phyloP scores from a whole-genome alignment of 139 green algal species.

The Protoeuglena noctilucae region DNA sequence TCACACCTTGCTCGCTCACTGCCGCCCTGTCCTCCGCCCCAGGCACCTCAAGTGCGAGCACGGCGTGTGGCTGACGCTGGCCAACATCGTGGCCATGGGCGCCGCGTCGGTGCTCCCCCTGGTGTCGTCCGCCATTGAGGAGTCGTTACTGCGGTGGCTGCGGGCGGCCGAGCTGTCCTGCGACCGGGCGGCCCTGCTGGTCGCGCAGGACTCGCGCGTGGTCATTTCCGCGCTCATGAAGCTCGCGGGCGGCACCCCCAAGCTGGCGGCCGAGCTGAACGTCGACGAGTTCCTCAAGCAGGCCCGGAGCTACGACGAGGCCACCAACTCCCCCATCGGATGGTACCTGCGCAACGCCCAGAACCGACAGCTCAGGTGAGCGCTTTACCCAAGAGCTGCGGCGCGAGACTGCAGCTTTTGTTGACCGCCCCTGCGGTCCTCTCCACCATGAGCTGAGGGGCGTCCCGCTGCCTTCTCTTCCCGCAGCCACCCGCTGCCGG shows the following conservation, averaged over 20 bases:
- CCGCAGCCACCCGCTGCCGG: slow-evolving; percentile 77
- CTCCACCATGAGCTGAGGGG: too few species aligned
- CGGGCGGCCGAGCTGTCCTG: slow-evolving; percentile 69
- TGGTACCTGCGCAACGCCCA: slow-evolving; percentile 74
- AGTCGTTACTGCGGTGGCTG: slow-evolving; percentile 21
- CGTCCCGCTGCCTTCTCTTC: too few species aligned
- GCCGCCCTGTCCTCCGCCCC: too few species aligned
- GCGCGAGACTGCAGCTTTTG: too few species aligned
- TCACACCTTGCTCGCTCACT: too few species aligned
- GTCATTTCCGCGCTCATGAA: slow-evolving; percentile 85
- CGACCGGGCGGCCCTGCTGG: slow-evolving; percentile 81
- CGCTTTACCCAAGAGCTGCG: too few species aligned
- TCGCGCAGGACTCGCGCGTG: slow-evolving; percentile 30
- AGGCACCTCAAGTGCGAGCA: slow-evolving; percentile 85
- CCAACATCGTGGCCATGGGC: slow-evolving; percentile 71
- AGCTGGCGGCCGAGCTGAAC: slow-evolving; percentile 68
- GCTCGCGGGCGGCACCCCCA: slow-evolving; percentile 67
- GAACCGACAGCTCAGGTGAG: slow-evolving; percentile 50
- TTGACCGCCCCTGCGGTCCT: too few species aligned
- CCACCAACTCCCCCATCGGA: slow-evolving; percentile 44
- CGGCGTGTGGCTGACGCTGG: slow-evolving; percentile 82
- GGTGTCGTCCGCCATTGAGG: slow-evolving; percentile 28
- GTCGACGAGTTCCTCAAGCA: slow-evolving; percentile 87
- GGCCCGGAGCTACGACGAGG: slow-evolving; percentile 64
- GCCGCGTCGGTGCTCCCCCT: slow-evolving; percentile 49